Evolutionary conservation across 2,329 filamentous ascomycete genomes (phyloP).

Genomic region (Aspergillus sp.): DNA sequence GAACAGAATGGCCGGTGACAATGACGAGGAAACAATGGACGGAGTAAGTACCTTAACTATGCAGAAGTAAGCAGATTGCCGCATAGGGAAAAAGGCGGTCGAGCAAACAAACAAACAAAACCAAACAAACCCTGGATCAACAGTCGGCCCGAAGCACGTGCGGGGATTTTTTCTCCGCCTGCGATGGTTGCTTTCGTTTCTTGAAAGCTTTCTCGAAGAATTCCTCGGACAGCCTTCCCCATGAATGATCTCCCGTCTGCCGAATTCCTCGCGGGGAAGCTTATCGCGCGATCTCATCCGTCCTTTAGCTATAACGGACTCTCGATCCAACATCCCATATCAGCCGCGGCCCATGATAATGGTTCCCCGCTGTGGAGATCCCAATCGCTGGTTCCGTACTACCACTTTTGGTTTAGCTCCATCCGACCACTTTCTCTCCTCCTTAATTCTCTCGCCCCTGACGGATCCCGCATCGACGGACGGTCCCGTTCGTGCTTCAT

Average conservation of each 20-base stretch:
- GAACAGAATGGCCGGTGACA: background rate
- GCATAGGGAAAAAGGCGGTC: background rate
- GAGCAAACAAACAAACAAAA: background rate
- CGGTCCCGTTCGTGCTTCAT: no score
- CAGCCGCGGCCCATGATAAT: background rate
- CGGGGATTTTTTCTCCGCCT: background rate
- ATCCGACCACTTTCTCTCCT: slow-evolving; percentile 11
- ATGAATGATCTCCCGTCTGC: no score
- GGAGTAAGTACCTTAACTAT: no score
- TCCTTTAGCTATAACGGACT: no score
- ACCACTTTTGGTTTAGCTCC: background rate
- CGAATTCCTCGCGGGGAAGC: no score
- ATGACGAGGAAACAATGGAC: no score
- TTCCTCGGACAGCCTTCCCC: background rate
- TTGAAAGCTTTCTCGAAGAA: background rate
- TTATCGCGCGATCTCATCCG: background rate
- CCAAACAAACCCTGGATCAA: background rate
- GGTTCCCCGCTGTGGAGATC: slow-evolving; percentile 15
- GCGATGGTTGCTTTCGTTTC: background rate
- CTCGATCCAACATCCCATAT: no score
- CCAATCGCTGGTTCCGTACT: background rate
- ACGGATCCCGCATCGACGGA: background rate
- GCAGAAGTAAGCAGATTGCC: background rate
- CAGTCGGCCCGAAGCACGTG: background rate
- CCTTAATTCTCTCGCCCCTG: slow-evolving; percentile 2